Evolutionary conservation across 2,329 filamentous ascomycete genomes (phyloP).

Genomic region (Knufia fluminis): DNA sequence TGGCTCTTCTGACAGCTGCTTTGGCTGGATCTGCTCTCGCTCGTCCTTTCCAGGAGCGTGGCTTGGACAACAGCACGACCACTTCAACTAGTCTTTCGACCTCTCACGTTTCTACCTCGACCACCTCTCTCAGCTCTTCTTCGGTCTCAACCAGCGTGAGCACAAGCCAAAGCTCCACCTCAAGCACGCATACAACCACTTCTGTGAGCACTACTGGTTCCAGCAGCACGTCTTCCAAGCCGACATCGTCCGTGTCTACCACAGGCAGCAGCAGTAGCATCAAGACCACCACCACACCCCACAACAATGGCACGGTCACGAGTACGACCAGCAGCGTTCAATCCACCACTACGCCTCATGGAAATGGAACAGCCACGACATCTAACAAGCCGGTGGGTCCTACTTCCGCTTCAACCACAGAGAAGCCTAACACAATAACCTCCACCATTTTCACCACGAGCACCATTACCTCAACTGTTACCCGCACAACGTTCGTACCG

Average conservation of each 20-base stretch:
- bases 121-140: background rate
- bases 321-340: slow-evolving; percentile 7
- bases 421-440: slow-evolving; percentile 10
- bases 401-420: background rate
- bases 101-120: background rate
- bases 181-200: slow-evolving; percentile 8
- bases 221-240: slow-evolving; percentile 7
- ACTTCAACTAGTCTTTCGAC: slow-evolving; percentile 9
- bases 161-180: background rate
- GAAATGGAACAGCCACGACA: slow-evolving; percentile 8
- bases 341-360: slow-evolving; percentile 9
- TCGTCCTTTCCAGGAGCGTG: slow-evolving; percentile 15
- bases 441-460: slow-evolving; percentile 14
- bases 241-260: background rate
- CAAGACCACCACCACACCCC: slow-evolving; percentile 7
- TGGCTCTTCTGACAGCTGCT: slow-evolving; percentile 17
- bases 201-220: slow-evolving; percentile 5
- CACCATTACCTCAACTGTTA: slow-evolving; percentile 24
- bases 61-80: slow-evolving; percentile 10
- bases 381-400: background rate
- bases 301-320: slow-evolving; percentile 8
- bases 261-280: background rate
- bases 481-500: slow-evolving; percentile 27
- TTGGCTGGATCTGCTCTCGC: slow-evolving; percentile 21
- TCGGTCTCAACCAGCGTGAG: slow-evolving; percentile 8